A percentile compares a stretch with the other conserved stretches of the same genome.
Conservation (phyloP, 202 grass and related monocot species). For the Thinopyrum obtusiflorum region DNA sequence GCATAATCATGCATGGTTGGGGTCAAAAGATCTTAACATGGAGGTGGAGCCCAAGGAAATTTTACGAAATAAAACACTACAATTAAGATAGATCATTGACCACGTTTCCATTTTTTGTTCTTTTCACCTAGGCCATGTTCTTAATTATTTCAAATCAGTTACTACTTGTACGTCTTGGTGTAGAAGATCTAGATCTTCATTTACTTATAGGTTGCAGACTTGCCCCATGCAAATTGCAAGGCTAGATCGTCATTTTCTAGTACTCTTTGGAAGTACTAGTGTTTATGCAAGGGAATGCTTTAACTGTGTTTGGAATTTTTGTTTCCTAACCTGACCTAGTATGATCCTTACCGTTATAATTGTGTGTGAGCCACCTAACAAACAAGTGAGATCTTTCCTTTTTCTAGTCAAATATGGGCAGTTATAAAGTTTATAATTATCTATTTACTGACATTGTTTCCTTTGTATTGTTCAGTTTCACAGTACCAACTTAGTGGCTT, state of each 20-base stretch:
- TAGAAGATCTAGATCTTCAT: neutral
- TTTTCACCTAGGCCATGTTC: neutral
- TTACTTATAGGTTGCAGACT: neutral
- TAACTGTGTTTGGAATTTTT: neutral
- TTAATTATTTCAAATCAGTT: neutral
- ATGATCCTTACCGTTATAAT: neutral
- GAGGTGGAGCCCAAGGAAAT: neutral
- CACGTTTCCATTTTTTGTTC: neutral
- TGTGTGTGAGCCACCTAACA: neutral
- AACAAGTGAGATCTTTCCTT: neutral
- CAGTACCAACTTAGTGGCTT: constrained; percentile 19
- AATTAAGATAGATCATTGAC: neutral
- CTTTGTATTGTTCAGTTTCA: constrained; percentile 29
- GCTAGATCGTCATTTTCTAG: neutral
- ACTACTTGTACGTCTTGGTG: neutral
- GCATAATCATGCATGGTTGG: neutral
- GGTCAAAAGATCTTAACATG: neutral
- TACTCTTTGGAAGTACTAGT: neutral
- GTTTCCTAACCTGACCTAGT: neutral
- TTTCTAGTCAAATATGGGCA: neutral
- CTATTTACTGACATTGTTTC: neutral
- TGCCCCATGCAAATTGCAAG: neutral
- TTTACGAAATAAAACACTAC: neutral
- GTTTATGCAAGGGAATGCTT: neutral
- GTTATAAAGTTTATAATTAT: neutral